phyloP scores from a whole-genome alignment of 345 rosid species.

The Fremontodendron californicum region DNA sequence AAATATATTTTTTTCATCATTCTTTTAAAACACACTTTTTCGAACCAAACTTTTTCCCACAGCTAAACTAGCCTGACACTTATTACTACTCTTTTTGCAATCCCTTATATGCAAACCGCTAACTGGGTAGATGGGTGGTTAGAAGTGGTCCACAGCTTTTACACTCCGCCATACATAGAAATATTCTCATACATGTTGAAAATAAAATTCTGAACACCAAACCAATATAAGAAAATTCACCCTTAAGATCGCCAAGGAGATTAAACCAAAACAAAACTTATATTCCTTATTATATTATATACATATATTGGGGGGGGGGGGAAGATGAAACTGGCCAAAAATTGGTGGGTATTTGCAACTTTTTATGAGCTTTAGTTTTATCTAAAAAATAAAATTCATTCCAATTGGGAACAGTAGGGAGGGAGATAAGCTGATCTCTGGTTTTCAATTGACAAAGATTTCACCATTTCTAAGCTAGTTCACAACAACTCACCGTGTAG shows the following conservation, averaged over 20 bases:
- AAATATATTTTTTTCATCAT: no score
- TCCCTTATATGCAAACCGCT: no score
- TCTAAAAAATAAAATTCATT: neutral
- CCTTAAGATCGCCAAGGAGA: no score
- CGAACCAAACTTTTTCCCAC: no score
- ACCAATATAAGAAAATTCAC: no score
- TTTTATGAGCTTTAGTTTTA: neutral
- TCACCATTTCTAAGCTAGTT: slow-evolving; percentile 4
- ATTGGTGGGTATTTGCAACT: neutral
- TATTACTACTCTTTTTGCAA: no score
- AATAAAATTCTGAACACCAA: neutral
- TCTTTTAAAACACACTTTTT: no score
- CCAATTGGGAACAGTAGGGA: neutral
- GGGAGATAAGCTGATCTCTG: neutral
- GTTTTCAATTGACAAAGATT: neutral
- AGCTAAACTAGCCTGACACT: no score
- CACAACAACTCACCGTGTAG: slow-evolving; percentile 26
- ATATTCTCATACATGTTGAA: neutral
- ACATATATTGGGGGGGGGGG: no score
- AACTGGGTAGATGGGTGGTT: neutral
- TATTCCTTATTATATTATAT: no score
- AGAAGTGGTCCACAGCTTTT: slow-evolving; percentile 22
- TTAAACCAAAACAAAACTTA: no score
- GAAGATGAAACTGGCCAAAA: neutral
- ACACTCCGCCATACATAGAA: neutral